phyloP scores from a whole-genome alignment of 257 asterid genomes.

The Lycium barbarum region DNA sequence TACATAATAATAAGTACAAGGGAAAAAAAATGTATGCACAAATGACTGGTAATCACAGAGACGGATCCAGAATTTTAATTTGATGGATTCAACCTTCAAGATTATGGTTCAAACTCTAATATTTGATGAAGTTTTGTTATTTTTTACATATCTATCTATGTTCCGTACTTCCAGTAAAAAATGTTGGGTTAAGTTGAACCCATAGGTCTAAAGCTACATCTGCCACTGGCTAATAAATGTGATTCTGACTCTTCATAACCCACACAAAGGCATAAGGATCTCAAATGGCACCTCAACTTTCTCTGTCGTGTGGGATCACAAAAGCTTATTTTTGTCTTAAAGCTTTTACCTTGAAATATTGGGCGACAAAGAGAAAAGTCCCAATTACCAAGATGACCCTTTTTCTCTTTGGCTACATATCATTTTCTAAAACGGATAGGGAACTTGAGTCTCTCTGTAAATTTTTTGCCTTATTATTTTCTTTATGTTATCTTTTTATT shows the following conservation, averaged over 20 bases:
- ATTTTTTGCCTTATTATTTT: neutral
- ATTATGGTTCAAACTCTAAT: neutral
- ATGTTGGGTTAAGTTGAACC: neutral
- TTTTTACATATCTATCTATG: neutral
- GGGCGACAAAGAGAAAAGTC: neutral
- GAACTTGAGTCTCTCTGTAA: neutral
- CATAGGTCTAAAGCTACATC: neutral
- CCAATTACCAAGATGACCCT: neutral
- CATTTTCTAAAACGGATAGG: neutral
- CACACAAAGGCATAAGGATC: conserved; percentile 11
- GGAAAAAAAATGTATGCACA: conserved; percentile 15
- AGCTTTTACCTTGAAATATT: neutral
- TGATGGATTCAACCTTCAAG: neutral
- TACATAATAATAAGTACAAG: conserved; percentile 4
- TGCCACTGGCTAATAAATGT: neutral
- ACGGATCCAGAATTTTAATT: neutral
- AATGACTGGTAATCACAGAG: conserved; percentile 3
- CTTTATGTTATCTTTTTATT: neutral
- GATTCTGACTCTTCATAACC: neutral
- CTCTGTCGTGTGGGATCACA: neutral
- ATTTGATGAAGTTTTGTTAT: neutral
- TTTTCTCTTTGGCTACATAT: conserved; percentile 13
- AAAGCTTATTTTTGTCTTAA: neutral
- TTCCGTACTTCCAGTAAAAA: neutral
- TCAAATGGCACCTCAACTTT: conserved; percentile 10